Conservation (phyloP, 768 basidiomycete genomes). For the Trametes punicea region DNA sequence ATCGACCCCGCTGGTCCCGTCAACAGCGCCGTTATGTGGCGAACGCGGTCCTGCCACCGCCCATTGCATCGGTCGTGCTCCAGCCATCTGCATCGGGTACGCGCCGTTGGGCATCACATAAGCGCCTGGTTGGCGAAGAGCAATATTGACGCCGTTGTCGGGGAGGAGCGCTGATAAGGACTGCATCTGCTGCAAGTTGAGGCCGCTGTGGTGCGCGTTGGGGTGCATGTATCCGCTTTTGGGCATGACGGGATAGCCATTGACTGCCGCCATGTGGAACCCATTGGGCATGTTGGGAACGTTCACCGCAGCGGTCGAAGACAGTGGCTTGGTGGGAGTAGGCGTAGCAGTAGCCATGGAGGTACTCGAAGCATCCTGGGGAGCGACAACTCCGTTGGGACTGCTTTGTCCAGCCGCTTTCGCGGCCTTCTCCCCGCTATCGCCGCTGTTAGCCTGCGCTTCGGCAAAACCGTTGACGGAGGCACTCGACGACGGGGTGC, state of each 20-base stretch:
- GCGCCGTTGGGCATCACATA: constrained; percentile 36
- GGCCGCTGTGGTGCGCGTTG: constrained; percentile 35
- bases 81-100: constrained; percentile 41
- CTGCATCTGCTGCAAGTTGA: constrained; percentile 59
- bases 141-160: constrained; percentile 24
- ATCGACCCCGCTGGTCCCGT: constrained; percentile 30
- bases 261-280: constrained; percentile 33
- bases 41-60: constrained; percentile 24
- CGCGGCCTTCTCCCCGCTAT: constrained; percentile 20
- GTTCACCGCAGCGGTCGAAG: constrained; percentile 35
- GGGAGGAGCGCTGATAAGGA: constrained; percentile 32
- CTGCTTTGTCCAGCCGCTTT: constrained; percentile 15
- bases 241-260: constrained; percentile 42
- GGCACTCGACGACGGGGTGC: constrained; percentile 12
- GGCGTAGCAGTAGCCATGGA: constrained; percentile 33
- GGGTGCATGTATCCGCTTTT: constrained; percentile 35
- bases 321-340: constrained; percentile 47
- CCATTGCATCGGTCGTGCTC: constrained; percentile 41
- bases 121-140: constrained; percentile 32
- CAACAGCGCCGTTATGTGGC: constrained; percentile 25
- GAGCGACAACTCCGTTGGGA: constrained; percentile 19
- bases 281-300: constrained; percentile 41
- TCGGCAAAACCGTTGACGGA: constrained; percentile 17
- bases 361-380: constrained; percentile 21
- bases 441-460: not conserved